phyloP scores from a whole-genome alignment of 1,284 basidiomycete genomes.

The Ceratobasidium papillatum region DNA sequence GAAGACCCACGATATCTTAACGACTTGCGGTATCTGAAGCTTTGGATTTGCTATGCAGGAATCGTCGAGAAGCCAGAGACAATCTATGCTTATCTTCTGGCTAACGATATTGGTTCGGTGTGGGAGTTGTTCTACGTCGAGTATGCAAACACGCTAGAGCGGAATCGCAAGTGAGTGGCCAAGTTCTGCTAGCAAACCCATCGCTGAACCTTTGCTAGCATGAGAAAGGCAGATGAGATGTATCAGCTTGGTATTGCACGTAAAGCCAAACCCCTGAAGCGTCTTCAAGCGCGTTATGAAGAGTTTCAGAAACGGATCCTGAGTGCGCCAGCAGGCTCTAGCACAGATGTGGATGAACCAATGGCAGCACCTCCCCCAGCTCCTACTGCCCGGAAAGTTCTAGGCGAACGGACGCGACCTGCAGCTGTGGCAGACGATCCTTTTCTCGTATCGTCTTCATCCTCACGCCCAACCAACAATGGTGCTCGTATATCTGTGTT shows the following conservation, averaged over 20 bases:
- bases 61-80: slow-evolving; percentile 69
- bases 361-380: slow-evolving; percentile 37
- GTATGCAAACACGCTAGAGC: slow-evolving; percentile 79
- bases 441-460: slow-evolving; percentile 53
- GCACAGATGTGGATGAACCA: slow-evolving; percentile 44
- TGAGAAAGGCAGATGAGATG: slow-evolving; percentile 80
- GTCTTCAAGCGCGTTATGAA: slow-evolving; percentile 83
- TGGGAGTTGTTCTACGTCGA: slow-evolving; percentile 87
- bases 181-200: not conserved
- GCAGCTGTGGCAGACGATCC: slow-evolving; percentile 27
- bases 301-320: slow-evolving; percentile 82
- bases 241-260: slow-evolving; percentile 87
- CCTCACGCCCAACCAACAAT: slow-evolving; percentile 48
- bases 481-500: slow-evolving; percentile 38
- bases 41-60: slow-evolving; percentile 86
- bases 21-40: slow-evolving; percentile 87
- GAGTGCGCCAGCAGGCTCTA: slow-evolving; percentile 51
- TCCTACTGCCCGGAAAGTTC: slow-evolving; percentile 51
- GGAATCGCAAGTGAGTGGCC: slow-evolving; percentile 69
- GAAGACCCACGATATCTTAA: slow-evolving; percentile 81
- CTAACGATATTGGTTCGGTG: slow-evolving; percentile 79
- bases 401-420: slow-evolving; percentile 44
- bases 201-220: slow-evolving; percentile 54
- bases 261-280: slow-evolving; percentile 81
- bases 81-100: slow-evolving; percentile 79